Evolutionary conservation across 1,284 basidiomycete genomes (phyloP), one percentile per base, ranked within the genome.

Genomic region (Rhodotorula sp.): DNA sequence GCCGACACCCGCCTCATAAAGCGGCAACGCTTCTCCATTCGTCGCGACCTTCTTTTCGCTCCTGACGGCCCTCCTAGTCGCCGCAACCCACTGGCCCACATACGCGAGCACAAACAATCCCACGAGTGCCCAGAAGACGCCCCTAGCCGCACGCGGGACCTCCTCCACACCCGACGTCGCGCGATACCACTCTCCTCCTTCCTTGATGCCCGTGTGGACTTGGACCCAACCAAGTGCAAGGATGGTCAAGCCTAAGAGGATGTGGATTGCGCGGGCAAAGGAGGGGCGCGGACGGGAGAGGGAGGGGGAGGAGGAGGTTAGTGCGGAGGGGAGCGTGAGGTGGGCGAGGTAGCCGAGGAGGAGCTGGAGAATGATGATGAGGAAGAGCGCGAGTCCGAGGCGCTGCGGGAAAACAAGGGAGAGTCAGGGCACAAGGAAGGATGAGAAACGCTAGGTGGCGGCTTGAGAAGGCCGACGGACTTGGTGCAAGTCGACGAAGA

Each of bases 91-190:
- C 11, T 58, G 64, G 18, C 10, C 58, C 20, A 67, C 34, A 37
- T 72, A 72, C 16, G 40, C 10, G 28, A 48, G 62, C 3, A 56
- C 58, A 1, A 34, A 48, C 20, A 69, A 20, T 0, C n/a, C 70
- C 9, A 67, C 37, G 9, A 72, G 46, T 13, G 62, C 26, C 63
- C 64, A 72, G 40, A 64, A 69, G 16, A 72, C 59, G 20, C 52
- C 61, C 31, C 61, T 56, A 34, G 65, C 64, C 9, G 87, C 89
- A 72, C 86, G 85, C 51, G 85, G 81, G 22, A 69, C 67, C 20
- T 15, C 44, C 13, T 16, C 53, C 52, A 20, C 44, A 70, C 78
- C 68, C 75, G 77, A 47, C 75, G 74, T 26, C 70, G 84, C 84
- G 31, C 34, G 16, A n/a, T 55, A 26, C 62, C 62, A 72, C 28